Evolutionary conservation across 1,284 basidiomycete genomes (phyloP).

Genomic region (Albatrellus sp.): DNA sequence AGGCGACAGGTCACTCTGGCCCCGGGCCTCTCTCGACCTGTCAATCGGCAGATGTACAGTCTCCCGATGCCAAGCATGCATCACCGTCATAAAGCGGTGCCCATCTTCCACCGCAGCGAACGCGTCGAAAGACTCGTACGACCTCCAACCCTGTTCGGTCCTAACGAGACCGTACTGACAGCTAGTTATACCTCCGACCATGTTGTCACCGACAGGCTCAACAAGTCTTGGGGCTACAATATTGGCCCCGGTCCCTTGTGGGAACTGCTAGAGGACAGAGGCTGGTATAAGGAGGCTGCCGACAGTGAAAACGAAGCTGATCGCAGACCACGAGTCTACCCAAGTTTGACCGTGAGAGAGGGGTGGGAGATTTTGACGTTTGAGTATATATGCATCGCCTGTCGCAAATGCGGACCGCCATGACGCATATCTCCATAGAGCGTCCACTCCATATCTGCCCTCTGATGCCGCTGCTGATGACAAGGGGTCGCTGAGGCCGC

Average conservation of each 20-base stretch:
- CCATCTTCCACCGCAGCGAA: slow-evolving; percentile 36
- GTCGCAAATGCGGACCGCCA: background rate
- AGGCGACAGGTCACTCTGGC: slow-evolving; percentile 10
- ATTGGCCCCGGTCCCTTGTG: slow-evolving; percentile 62
- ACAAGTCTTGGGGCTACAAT: slow-evolving; percentile 57
- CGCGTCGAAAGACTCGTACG: slow-evolving; percentile 43
- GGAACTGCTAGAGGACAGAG: slow-evolving; percentile 61
- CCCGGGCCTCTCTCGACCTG: slow-evolving; percentile 18
- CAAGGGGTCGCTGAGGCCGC: slow-evolving; percentile 32
- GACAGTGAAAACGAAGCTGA: slow-evolving; percentile 26
- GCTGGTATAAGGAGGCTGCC: slow-evolving; percentile 60
- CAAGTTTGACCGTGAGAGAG: slow-evolving; percentile 26
- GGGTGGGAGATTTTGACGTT: slow-evolving; percentile 32
- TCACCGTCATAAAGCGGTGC: slow-evolving; percentile 54
- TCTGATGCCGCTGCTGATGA: slow-evolving; percentile 31
- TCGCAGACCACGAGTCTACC: slow-evolving; percentile 48
- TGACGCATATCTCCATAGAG: slow-evolving; percentile 22
- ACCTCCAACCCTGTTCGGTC: slow-evolving; percentile 35
- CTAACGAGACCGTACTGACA: slow-evolving; percentile 17
- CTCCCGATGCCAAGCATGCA: slow-evolving; percentile 48
- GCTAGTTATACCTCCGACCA: slow-evolving; percentile 31
- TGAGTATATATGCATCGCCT: slow-evolving; percentile 28
- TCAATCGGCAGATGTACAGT: slow-evolving; percentile 35
- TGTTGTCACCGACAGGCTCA: slow-evolving; percentile 34
- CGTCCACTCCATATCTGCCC: slow-evolving; percentile 46